Percentiles rank a stretch among this genome's conserved stretches.
Evolutionary conservation across 257 asterid genomes (phyloP).

Genomic region (Nicotiana attenuata): DNA sequence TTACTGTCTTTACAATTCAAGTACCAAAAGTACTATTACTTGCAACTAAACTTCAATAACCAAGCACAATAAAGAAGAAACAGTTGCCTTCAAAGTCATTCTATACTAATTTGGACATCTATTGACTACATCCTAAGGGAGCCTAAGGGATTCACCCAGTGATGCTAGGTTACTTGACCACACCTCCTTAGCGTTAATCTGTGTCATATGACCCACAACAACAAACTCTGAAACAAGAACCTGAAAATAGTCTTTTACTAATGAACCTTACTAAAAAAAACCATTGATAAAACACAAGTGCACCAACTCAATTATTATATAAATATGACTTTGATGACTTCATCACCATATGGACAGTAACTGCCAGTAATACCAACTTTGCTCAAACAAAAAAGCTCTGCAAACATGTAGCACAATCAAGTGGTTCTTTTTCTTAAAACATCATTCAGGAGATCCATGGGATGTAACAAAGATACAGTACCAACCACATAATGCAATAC

Average conservation of each 20-base stretch:
- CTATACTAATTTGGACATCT: not conserved
- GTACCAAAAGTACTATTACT: not conserved
- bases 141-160: not conserved
- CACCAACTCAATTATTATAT: not conserved
- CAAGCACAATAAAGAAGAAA: not conserved
- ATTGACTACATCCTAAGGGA: slow-evolving; percentile 3
- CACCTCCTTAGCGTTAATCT: not conserved
- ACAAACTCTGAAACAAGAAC: not conserved
- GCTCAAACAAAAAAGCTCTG: not conserved
- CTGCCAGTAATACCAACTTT: not conserved
- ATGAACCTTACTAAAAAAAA: not conserved
- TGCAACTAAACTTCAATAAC: not conserved
- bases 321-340: not conserved
- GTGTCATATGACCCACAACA: not conserved
- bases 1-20: not conserved
- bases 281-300: not conserved
- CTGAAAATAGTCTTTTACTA: not conserved
- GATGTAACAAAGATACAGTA: not conserved
- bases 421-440: not conserved
- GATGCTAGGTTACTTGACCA: not conserved
- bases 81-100: not conserved
- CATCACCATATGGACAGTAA: not conserved
- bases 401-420: not conserved
- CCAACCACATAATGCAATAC: not conserved
- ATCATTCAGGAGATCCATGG: not conserved